A percentile compares a stretch with the other conserved stretches of the same genome.
Evolutionary conservation across 2,329 filamentous ascomycete species (phyloP).

Genomic region (Blastomyces gilchristii): DNA sequence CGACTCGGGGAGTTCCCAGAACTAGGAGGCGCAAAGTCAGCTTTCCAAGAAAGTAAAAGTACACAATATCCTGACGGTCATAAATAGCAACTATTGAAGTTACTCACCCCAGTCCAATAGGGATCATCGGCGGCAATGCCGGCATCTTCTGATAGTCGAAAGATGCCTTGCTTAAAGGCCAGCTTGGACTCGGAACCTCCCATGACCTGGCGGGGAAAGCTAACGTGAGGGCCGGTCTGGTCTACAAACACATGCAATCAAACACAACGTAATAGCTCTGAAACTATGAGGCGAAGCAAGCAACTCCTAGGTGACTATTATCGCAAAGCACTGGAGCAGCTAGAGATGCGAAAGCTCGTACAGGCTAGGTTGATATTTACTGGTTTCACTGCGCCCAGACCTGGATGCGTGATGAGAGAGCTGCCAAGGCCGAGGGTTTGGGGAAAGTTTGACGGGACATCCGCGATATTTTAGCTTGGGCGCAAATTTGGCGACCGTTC

Average conservation of each 20-base stretch:
- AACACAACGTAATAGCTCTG: neutral
- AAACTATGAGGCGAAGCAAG: neutral
- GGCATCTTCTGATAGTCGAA: constrained; percentile 84
- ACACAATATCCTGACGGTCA: neutral
- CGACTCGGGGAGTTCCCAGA: constrained; percentile 94
- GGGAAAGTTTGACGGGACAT: neutral
- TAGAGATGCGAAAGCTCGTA: neutral
- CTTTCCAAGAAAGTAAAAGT: neutral
- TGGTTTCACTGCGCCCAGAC: neutral
- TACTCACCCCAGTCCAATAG: constrained; percentile 81
- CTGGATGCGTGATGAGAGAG: neutral
- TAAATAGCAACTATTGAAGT: neutral
- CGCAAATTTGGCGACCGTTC: neutral
- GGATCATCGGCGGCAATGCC: constrained; percentile 77
- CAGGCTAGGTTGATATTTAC: neutral
- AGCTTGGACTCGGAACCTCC: constrained; percentile 98
- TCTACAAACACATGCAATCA: constrained; percentile 3
- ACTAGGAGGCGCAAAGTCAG: constrained; percentile 44
- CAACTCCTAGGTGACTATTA: neutral
- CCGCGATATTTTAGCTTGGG: neutral
- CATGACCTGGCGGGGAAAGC: constrained; percentile 46
- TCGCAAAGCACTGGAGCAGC: neutral
- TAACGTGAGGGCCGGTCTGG: neutral
- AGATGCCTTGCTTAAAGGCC: constrained; percentile 97
- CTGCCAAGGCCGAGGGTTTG: neutral